Percentiles rank a stretch among this genome's conserved stretches.
These are phyloP conservation scores for Sporisorium sorghi DNA, from an alignment of 1,284 basidiomycete species.

Conservation along the genomic window DNA sequence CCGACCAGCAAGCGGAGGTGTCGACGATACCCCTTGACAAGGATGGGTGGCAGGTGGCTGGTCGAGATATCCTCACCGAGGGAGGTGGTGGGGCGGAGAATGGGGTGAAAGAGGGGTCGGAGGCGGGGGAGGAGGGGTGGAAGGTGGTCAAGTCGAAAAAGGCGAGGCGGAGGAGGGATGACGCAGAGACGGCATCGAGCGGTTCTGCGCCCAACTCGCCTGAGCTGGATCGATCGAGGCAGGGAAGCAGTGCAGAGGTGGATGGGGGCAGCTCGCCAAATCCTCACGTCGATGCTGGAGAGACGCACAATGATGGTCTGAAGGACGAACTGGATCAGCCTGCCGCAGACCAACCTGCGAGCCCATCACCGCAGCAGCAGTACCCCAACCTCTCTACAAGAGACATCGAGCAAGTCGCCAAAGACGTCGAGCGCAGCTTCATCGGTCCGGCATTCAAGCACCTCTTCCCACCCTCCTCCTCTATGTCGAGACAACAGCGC, in stretches of 20 bases:
- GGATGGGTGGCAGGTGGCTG: slow-evolving; percentile 51
- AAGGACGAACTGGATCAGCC: neutral
- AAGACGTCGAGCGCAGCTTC: slow-evolving; percentile 67
- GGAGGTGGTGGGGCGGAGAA: too few species aligned
- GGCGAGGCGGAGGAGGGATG: slow-evolving; percentile 13
- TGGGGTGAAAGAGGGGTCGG: neutral
- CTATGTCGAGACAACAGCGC: slow-evolving; percentile 6
- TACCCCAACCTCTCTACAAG: slow-evolving; percentile 28
- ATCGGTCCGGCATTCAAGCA: slow-evolving; percentile 44
- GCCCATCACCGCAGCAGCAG: neutral
- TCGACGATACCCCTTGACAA: slow-evolving; percentile 33
- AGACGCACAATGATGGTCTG: neutral
- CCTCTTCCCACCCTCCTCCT: slow-evolving; percentile 1
- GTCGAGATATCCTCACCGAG: neutral
- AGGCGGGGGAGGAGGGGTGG: slow-evolving; percentile 24
- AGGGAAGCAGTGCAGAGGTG: neutral
- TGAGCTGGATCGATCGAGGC: neutral
- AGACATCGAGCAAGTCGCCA: slow-evolving; percentile 63
- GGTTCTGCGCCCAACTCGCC: slow-evolving; percentile 10
- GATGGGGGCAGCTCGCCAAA: slow-evolving; percentile 1
- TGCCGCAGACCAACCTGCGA: neutral
- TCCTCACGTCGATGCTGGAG: neutral
- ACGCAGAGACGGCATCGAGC: slow-evolving; percentile 1
- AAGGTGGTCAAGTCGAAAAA: slow-evolving; percentile 40
- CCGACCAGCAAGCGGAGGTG: neutral